These are phyloP conservation scores for Leishmania aethiopica DNA, from an alignment of 208 protist species.

Conservation along the genomic window DNA sequence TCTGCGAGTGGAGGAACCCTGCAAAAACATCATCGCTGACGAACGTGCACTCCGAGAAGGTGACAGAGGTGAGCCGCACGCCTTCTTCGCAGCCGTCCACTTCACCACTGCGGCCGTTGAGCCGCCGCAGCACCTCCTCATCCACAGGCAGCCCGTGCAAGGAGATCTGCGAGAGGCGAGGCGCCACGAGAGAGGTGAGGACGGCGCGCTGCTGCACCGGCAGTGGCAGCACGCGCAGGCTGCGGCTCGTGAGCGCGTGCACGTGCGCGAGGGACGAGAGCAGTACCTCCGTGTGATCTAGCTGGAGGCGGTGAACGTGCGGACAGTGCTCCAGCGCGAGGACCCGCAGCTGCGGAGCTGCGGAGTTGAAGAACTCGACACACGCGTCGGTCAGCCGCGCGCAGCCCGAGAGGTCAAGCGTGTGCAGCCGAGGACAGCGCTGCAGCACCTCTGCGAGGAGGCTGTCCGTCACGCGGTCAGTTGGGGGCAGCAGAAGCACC, in stretches of 20 bases:
- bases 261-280: slow-evolving; percentile 13
- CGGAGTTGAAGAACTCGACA: slow-evolving; percentile 2
- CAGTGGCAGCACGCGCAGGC: slow-evolving; percentile 10
- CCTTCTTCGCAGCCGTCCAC: not conserved
- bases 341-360: slow-evolving; percentile 5
- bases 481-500: slow-evolving; percentile 9
- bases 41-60: slow-evolving; percentile 15
- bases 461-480: slow-evolving; percentile 12
- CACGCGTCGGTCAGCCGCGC: slow-evolving; percentile 12
- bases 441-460: slow-evolving; percentile 10
- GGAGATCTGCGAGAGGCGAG: slow-evolving; percentile 2
- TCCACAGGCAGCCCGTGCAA: slow-evolving; percentile 8
- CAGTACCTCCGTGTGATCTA: slow-evolving; percentile 7
- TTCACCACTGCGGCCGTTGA: not conserved
- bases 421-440: slow-evolving; percentile 11
- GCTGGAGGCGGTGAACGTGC: slow-evolving; percentile 11
- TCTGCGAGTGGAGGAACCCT: slow-evolving; percentile 1
- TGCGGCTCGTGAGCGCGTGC: slow-evolving; percentile 2
- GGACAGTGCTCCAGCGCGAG: slow-evolving; percentile 16
- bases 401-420: slow-evolving; percentile 15
- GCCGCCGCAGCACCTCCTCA: slow-evolving; percentile 1
- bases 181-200: slow-evolving; percentile 4
- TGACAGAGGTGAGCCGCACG: slow-evolving; percentile 3
- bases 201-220: slow-evolving; percentile 10
- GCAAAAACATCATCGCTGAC: slow-evolving; percentile 1